phyloP scores from a whole-genome alignment of 2,329 filamentous ascomycete genomes.

The Corynespora cassiicola region DNA sequence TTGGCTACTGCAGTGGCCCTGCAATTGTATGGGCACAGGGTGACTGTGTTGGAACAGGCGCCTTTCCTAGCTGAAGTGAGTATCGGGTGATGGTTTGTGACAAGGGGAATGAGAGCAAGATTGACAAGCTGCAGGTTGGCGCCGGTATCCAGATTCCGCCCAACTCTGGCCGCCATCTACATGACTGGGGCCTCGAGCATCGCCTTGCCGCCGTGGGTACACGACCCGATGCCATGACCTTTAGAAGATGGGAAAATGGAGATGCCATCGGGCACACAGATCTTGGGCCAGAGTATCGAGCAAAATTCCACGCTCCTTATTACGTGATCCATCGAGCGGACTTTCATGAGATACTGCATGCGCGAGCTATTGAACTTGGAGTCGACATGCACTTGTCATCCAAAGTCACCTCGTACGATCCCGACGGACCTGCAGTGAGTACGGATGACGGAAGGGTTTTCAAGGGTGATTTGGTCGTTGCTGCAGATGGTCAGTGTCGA shows the following conservation, averaged over 20 bases:
- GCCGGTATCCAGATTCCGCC: constrained; percentile 23
- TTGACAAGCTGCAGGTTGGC: too few species aligned
- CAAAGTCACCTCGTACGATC: constrained; percentile 11
- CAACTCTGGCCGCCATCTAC: constrained; percentile 51
- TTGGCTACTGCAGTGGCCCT: too few species aligned
- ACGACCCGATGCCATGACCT: constrained; percentile 53
- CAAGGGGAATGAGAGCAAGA: too few species aligned
- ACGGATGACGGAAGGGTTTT: constrained; percentile 47
- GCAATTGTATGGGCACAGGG: too few species aligned
- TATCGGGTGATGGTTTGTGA: too few species aligned
- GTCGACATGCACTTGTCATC: constrained; percentile 9
- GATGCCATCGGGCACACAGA: constrained; percentile 55
- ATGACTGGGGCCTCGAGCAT: constrained; percentile 51
- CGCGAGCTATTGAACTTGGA: constrained; percentile 12
- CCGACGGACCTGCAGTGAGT: constrained; percentile 25
- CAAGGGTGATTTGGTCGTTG: constrained; percentile 39
- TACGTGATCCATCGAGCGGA: constrained; percentile 21
- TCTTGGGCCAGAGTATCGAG: constrained; percentile 43
- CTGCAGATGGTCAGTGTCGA: constrained; percentile 48
- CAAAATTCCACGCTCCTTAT: constrained; percentile 15
- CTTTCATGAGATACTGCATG: constrained; percentile 14
- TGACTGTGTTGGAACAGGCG: too few species aligned
- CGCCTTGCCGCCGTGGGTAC: constrained; percentile 9
- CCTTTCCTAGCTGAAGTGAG: too few species aligned
- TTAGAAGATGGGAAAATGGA: constrained; percentile 60